phyloP scores from a whole-genome alignment of 441 rosid species.

The Bruguiera hainesii region DNA sequence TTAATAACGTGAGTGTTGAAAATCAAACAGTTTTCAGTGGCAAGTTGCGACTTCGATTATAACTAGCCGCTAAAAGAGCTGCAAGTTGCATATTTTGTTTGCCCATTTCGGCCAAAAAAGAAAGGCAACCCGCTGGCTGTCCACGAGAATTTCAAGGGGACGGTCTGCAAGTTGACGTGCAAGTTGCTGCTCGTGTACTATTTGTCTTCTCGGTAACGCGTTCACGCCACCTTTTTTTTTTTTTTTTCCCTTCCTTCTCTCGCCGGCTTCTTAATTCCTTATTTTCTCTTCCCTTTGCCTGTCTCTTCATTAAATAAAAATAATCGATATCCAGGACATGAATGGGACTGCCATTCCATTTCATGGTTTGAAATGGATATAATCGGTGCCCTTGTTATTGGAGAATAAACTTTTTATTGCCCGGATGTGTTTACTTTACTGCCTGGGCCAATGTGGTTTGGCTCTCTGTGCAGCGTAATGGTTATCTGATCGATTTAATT shows the following conservation, averaged over 20 bases:
- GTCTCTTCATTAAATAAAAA: no score
- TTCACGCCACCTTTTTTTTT: conserved; percentile 22
- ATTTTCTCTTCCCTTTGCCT: no score
- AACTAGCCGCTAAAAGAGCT: conserved; percentile 11
- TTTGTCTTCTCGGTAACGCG: conserved; percentile 24
- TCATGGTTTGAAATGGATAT: no score
- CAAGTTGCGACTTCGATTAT: conserved; percentile 27
- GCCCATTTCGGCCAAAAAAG: background rate
- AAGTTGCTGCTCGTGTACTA: conserved; percentile 27
- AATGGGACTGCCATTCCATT: no score
- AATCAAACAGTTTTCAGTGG: conserved; percentile 16
- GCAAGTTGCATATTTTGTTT: conserved; percentile 25
- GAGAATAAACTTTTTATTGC: no score
- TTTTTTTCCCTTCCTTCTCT: conserved; percentile 30
- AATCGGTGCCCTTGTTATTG: no score
- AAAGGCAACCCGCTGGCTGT: conserved; percentile 20
- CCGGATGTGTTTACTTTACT: no score
- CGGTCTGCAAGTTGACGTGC: conserved; percentile 13
- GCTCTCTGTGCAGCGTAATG: no score
- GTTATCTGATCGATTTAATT: no score
- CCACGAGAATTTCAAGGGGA: conserved; percentile 21
- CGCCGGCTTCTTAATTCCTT: background rate
- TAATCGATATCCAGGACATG: no score
- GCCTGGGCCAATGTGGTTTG: no score
- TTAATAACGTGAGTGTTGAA: conserved; percentile 16